Evolutionary conservation across 106 monocot species (phyloP), one percentile per base, ranked within the genome.

Genomic region (Amphibolis antarctica): DNA sequence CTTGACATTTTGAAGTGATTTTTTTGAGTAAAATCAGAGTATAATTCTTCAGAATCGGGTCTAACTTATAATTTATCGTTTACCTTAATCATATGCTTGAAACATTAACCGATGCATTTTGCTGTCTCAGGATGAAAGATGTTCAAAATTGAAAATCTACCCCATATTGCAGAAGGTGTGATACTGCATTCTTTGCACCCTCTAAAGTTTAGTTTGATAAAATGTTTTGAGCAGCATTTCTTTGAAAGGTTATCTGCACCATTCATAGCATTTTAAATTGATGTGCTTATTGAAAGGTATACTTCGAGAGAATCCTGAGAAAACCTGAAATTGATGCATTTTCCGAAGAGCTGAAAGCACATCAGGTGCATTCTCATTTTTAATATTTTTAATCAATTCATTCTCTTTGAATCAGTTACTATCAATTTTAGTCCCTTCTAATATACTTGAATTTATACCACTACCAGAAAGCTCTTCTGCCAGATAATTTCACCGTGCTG

Each of bases 241-340:
- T 4, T 36, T 36, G 7, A 36, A 4, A 36, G 2, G 36, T 36
- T 36, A 4, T 2, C 36, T 36, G 36, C 7, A 4, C 7, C 36
- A 36, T 36, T 36, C 36, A 36, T 36, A 36, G 36, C 36, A 36
- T 36, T n/a, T n/a, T n/a, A 55, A 22, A 22, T 63, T 60, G 18
- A 55, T 19, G 12, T 31, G 19, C 1, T 19, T 43, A 14, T 17
- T 42, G 3, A 1, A 12, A 96, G 96, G 96, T 96, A 22, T 90
- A 90, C 71, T 76, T 96, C 69, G 96, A 96, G 69, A 82, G 96
- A 52, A 96, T 96, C 44, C 76, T 96, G 68, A 84, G 90, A 74
- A 90, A 90, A 61, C 96, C 96, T 46, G 96, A 96, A 75, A 90
- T 96, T 46, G 84, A 96, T 85, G 90, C 96, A 80, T 96, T 96